Base-by-base conservation (phyloP, 108 stramenopile genomes). In the Conticribra guillardii region DNA sequence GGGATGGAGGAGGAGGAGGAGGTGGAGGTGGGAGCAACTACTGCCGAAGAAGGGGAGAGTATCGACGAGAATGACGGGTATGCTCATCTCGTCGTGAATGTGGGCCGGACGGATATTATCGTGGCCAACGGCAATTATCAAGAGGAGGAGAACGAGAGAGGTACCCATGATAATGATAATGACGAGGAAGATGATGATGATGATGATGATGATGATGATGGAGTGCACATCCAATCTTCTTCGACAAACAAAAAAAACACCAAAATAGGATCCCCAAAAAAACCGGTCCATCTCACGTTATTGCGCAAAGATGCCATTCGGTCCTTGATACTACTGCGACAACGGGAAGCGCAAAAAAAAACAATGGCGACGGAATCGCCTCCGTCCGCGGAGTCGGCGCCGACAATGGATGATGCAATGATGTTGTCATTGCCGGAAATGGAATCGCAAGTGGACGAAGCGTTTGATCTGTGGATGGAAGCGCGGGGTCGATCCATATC, bases 281-380 rank as follows among this genome's bases (percentile, higher is more conserved):
- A 81, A 14, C 89, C 93, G 17, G 86, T 88, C 1, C 62, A 84
- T 54, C 74, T 94, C 31, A 94, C 90, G 2, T 26, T 73, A 44
- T 71, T 94, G 18, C 79, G 93, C 64, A 91, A 81, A 54, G 93
- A 94, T 74, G 93, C 90, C 14, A 76, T 94, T 45, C 74, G 74
- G 7, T 80, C 79, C 1, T 50, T 76, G 54, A 34, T 76, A 2
- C 52, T 37, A 14, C 26, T 37, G 21, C 28, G 24, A 32, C 49
- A 50, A 24, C 31, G 52, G 41, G 15, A 11, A 31, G 16, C n/a
- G 0, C 41, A 57, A 57, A 15, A 1, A 18, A 27, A 24, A 23
- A 53, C 29, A 44, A 29, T 26, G 31, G 30, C n/a, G n/a, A n/a
- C n/a, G n/a, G n/a, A n/a, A n/a, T n/a, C n/a, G n/a, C n/a, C n/a